phyloP scores from a whole-genome alignment of 1,284 basidiomycete species.

The Cryptococcus hybrid region DNA sequence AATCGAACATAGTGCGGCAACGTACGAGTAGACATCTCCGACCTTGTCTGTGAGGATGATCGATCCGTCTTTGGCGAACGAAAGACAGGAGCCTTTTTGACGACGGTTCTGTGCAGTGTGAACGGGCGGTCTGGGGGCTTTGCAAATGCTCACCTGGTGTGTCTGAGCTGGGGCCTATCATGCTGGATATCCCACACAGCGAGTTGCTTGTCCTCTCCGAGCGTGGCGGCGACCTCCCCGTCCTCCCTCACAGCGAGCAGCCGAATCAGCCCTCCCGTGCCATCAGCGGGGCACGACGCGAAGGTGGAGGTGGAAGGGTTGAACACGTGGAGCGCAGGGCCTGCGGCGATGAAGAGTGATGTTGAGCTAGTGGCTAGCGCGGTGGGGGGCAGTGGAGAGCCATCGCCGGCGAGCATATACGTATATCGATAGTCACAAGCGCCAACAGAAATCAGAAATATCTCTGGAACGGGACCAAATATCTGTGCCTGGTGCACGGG shows the following conservation, averaged over 20 bases:
- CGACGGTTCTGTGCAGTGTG: not conserved
- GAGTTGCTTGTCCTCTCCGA: constrained; percentile 75
- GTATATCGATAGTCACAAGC: not conserved
- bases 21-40: constrained; percentile 40
- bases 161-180: constrained; percentile 59
- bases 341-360: constrained; percentile 59
- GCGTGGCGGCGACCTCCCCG: constrained; percentile 60
- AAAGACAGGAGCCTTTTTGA: constrained; percentile 27
- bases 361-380: constrained; percentile 35
- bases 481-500: not conserved
- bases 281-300: constrained; percentile 4
- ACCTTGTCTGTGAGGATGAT: constrained; percentile 46
- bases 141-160: constrained; percentile 57
- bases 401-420: not conserved
- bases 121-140: not conserved
- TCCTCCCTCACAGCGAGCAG: constrained; percentile 59
- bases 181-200: constrained; percentile 64
- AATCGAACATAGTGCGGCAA: not conserved
- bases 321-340: constrained; percentile 62
- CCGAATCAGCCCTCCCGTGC: constrained; percentile 54
- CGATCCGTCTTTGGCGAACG: constrained; percentile 18
- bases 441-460: not conserved
- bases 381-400: constrained; percentile 12
- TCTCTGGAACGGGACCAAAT: constrained; percentile 3
- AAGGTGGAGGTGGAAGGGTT: constrained; percentile 53